Evolutionary conservation across 2,329 filamentous ascomycete genomes (phyloP).

Genomic region (Xylariaceae sp.): DNA sequence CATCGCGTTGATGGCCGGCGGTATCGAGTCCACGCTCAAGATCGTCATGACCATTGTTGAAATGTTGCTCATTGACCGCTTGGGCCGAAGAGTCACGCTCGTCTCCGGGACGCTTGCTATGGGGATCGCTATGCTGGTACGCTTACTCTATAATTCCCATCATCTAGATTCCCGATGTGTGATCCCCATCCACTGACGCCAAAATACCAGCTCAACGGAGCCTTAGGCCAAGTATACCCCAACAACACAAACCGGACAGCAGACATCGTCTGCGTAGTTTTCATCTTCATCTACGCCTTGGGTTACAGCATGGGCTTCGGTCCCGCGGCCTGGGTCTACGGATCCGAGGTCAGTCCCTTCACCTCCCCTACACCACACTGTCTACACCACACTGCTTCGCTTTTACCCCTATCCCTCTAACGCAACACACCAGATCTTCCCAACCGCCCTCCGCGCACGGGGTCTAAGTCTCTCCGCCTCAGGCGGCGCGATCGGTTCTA

Average conservation of each 20-base stretch:
- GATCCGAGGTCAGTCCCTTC: slow-evolving; percentile 43
- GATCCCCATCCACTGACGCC: too few species aligned
- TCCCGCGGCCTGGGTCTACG: slow-evolving; percentile 56
- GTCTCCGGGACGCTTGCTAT: slow-evolving; percentile 48
- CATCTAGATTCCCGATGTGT: too few species aligned
- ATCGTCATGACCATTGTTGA: slow-evolving; percentile 53
- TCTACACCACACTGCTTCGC: background rate
- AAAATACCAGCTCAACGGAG: slow-evolving; percentile 57
- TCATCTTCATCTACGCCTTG: slow-evolving; percentile 56
- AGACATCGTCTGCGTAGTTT: slow-evolving; percentile 49
- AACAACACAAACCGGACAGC: slow-evolving; percentile 44
- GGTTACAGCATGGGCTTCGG: slow-evolving; percentile 57
- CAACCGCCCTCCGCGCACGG: slow-evolving; percentile 51
- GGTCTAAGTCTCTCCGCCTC: slow-evolving; percentile 54
- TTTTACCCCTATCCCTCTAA: background rate
- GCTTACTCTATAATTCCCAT: slow-evolving; percentile 17
- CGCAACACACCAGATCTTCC: slow-evolving; percentile 45
- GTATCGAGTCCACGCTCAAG: slow-evolving; percentile 55
- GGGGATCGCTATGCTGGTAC: slow-evolving; percentile 49
- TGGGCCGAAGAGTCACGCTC: slow-evolving; percentile 47
- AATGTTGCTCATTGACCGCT: slow-evolving; percentile 52
- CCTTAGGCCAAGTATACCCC: slow-evolving; percentile 48
- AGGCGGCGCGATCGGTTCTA: slow-evolving; percentile 51
- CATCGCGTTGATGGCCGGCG: slow-evolving; percentile 48
- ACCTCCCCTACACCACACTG: background rate